Percentiles rank a stretch among this genome's conserved stretches.
phyloP scores from a whole-genome alignment of 495 filamentous ascomycete genomes.

The Articulospora tetracladia region DNA sequence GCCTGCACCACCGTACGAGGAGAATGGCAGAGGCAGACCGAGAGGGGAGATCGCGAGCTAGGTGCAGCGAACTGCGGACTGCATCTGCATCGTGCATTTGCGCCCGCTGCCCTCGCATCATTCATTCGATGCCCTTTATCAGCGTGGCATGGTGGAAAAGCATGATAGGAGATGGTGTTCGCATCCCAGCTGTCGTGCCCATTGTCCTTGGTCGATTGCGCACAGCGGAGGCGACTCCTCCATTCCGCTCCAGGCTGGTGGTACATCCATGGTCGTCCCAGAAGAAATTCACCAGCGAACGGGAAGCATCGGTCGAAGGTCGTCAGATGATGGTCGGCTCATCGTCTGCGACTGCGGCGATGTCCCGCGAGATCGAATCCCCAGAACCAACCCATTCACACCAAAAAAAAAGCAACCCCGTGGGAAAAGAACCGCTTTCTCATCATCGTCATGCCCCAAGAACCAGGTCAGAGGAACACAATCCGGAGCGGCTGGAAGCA shows the following conservation, averaged over 20 bases:
- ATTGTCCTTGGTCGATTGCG: neutral
- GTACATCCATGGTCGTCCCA: neutral
- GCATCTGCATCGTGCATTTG: conserved; percentile 5
- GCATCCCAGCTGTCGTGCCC: neutral
- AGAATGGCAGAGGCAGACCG: too few relatives aligned
- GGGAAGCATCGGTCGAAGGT: neutral
- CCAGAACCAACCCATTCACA: neutral
- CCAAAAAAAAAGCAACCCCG: neutral
- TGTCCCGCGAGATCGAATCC: conserved; percentile 1
- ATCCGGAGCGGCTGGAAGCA: conserved; percentile 3
- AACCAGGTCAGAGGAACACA: conserved; percentile 11
- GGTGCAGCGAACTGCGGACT: neutral
- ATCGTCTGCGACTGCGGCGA: neutral
- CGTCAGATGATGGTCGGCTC: conserved; percentile 12
- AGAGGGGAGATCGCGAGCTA: neutral
- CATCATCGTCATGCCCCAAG: neutral
- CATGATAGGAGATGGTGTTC: neutral
- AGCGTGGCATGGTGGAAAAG: neutral
- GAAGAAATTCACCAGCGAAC: neutral
- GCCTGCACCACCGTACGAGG: conserved; percentile 1
- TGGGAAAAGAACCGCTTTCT: neutral
- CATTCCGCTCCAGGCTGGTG: neutral
- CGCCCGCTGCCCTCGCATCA: neutral
- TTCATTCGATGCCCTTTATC: conserved; percentile 5
- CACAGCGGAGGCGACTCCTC: conserved; percentile 4